Percentiles rank a stretch among this genome's conserved stretches.
Conservation (phyloP, 2,329 filamentous ascomycete genomes). For the Clonostachys chloroleuca region DNA sequence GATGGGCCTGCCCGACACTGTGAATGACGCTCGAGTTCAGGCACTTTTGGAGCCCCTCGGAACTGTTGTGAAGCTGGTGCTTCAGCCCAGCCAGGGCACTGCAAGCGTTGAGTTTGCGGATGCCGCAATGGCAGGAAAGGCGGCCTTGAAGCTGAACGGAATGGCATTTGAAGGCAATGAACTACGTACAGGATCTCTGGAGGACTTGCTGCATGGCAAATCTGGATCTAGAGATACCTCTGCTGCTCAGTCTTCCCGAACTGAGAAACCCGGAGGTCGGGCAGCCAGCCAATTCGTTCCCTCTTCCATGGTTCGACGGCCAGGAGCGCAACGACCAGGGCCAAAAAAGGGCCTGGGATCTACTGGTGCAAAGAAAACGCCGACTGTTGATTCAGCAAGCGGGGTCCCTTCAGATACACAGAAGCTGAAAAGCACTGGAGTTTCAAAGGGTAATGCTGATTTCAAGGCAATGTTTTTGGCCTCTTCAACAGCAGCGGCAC, state of each 20-base stretch:
- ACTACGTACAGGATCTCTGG: conserved; percentile 48
- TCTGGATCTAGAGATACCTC: no score
- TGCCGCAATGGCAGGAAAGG: conserved; percentile 66
- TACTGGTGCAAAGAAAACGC: conserved; percentile 1
- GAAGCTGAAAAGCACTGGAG: conserved; percentile 13
- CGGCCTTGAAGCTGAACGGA: conserved; percentile 55
- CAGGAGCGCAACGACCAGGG: conserved; percentile 30
- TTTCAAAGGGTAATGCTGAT: conserved; percentile 50
- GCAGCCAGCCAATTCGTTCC: conserved; percentile 33
- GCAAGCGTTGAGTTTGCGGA: conserved; percentile 81
- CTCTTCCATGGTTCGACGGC: conserved; percentile 33
- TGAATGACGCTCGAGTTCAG: conserved; percentile 81
- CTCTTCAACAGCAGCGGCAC: conserved; percentile 1
- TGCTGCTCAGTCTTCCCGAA: no score
- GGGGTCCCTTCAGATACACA: neutral
- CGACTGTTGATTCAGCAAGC: neutral
- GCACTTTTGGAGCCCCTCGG: conserved; percentile 69
- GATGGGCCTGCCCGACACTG: conserved; percentile 84
- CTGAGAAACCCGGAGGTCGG: no score
- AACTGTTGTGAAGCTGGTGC: conserved; percentile 66
- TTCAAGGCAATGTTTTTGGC: conserved; percentile 49
- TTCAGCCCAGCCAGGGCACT: conserved; percentile 78
- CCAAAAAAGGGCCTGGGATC: conserved; percentile 41
- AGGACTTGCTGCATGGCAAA: conserved; percentile 45
- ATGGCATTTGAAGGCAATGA: conserved; percentile 48